Percentiles rank a stretch among this genome's conserved stretches.
These are phyloP conservation scores for Exophiala phaeomuriformis DNA, from an alignment of 2,329 filamentous ascomycete species.

Conservation along the genomic window DNA sequence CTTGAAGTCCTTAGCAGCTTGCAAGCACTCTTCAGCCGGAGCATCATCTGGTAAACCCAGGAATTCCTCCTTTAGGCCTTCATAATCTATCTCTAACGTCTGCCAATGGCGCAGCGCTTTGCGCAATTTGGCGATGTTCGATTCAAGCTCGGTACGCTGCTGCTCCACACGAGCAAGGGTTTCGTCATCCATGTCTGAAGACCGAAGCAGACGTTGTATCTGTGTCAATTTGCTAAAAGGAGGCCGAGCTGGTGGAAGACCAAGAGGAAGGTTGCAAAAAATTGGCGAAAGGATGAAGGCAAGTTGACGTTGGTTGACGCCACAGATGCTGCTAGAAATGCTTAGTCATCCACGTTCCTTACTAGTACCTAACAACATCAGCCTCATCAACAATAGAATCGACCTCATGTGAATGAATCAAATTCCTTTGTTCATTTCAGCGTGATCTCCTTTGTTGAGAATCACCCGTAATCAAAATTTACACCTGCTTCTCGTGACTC, in stretches of 20 bases:
- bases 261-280: background rate
- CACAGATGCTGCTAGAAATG: background rate
- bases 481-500: too few species aligned
- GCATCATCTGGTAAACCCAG: constrained; percentile 46
- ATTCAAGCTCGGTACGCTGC: constrained; percentile 67
- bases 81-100: constrained; percentile 85
- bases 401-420: too few species aligned
- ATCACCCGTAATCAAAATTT: too few species aligned
- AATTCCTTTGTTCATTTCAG: too few species aligned
- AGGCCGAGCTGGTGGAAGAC: background rate
- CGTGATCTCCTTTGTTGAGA: too few species aligned
- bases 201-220: background rate
- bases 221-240: background rate
- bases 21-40: constrained; percentile 49
- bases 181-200: constrained; percentile 34
- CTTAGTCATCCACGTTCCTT: background rate
- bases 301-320: background rate
- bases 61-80: constrained; percentile 78
- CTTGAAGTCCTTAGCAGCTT: constrained; percentile 40
- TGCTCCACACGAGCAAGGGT: constrained; percentile 63
- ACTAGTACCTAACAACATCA: background rate
- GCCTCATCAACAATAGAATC: background rate
- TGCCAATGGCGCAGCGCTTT: constrained; percentile 81
- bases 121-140: constrained; percentile 64
- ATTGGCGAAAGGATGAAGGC: background rate